Conservation (phyloP, 1,284 basidiomycete species). For the Tremellales sp. region DNA sequence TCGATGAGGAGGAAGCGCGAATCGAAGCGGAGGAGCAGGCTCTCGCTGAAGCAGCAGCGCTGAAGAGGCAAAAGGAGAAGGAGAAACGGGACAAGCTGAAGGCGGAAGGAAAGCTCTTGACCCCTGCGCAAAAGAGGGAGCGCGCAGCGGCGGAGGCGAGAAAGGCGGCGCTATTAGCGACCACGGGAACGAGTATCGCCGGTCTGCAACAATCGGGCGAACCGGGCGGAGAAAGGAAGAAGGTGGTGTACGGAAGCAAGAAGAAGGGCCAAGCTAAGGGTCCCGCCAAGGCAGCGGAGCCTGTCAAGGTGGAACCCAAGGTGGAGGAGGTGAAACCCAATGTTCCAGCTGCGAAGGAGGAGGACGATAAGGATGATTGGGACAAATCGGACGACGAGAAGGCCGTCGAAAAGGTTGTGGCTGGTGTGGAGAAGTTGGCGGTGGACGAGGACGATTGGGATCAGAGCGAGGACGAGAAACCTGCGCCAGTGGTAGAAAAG, state of each 20-base stretch:
- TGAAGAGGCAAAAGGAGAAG: constrained; percentile 87
- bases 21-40: constrained; percentile 70
- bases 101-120: constrained; percentile 85
- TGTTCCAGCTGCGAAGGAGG: constrained; percentile 6
- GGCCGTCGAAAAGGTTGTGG: constrained; percentile 31
- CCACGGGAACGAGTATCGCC: constrained; percentile 78
- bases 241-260: constrained; percentile 69
- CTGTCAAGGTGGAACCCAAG: too few species aligned
- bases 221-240: constrained; percentile 46
- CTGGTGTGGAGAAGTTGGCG: constrained; percentile 38
- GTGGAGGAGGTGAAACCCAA: neutral
- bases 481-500: constrained; percentile 20
- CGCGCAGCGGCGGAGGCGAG: constrained; percentile 85
- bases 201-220: constrained; percentile 61
- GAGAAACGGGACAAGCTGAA: constrained; percentile 66
- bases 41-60: constrained; percentile 77
- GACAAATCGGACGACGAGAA: constrained; percentile 40
- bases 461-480: constrained; percentile 66
- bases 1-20: constrained; percentile 78
- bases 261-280: constrained; percentile 57
- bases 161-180: constrained; percentile 82
- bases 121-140: constrained; percentile 95
- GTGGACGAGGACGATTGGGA: constrained; percentile 63
- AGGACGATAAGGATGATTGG: constrained; percentile 46
- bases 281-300: constrained; percentile 55